phyloP scores from a whole-genome alignment of 768 basidiomycete species.

The Sporobolomyces pararoseus region DNA sequence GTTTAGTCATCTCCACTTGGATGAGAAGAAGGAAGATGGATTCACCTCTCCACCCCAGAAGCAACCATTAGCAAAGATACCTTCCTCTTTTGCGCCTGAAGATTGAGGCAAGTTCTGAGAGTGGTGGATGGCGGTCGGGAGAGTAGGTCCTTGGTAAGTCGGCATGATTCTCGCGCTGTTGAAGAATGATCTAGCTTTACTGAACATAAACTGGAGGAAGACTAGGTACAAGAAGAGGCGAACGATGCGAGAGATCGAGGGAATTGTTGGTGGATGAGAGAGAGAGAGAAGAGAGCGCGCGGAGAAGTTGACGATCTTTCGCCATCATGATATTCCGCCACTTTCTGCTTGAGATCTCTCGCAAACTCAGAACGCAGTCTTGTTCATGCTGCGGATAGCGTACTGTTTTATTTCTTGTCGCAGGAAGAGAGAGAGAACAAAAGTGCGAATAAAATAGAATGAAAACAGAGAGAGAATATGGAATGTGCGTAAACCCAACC shows the following conservation, averaged over 20 bases:
- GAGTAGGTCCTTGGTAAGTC: slow-evolving; percentile 34
- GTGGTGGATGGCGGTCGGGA: slow-evolving; percentile 32
- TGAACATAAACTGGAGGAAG: slow-evolving; percentile 18
- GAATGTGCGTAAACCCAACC: too few species aligned
- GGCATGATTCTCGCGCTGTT: slow-evolving; percentile 15
- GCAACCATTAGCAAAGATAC: slow-evolving; percentile 39
- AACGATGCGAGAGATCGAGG: neutral
- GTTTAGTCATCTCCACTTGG: neutral
- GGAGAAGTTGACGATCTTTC: too few species aligned
- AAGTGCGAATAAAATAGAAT: too few species aligned
- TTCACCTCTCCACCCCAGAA: slow-evolving; percentile 38
- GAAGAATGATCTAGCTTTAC: slow-evolving; percentile 16
- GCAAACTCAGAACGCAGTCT: too few species aligned
- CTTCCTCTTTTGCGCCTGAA: slow-evolving; percentile 6
- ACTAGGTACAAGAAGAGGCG: too few species aligned
- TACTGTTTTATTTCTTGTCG: too few species aligned
- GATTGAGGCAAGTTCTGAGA: neutral
- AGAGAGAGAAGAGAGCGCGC: too few species aligned
- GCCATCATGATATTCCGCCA: too few species aligned
- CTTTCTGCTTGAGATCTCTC: too few species aligned
- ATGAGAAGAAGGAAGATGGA: neutral
- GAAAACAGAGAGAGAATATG: neutral
- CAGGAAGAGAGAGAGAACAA: too few species aligned
- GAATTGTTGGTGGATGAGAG: neutral
- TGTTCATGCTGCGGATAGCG: too few species aligned